Evolutionary conservation across 2,329 filamentous ascomycete species (phyloP), one percentile per base, ranked within the genome.

Genomic region (Sarocladium brachiariae): DNA sequence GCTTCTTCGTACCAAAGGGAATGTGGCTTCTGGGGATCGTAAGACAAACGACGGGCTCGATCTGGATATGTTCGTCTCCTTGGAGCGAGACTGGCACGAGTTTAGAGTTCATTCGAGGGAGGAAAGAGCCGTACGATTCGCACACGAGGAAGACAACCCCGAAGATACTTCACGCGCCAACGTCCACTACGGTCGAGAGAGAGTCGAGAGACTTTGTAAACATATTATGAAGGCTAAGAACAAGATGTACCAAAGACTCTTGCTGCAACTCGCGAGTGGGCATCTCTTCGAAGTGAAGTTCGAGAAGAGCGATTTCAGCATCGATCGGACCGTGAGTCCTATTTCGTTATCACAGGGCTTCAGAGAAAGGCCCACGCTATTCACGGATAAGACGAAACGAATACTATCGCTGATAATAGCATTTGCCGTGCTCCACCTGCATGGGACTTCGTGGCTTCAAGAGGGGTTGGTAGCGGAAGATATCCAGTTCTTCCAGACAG

Each of bases 381-480:
- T 52, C 16, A 52, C 43, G 33, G 50, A 52, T 18, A 49, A 49
- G 24, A 39, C 50, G 0, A 37, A 34, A 30, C 31, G 50, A 16
- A 49, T 49, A 13, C 45, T 52, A 3, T 24, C 24, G 11, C 18
- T 52, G 19, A 33, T 52, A n/a, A 9, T 52, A 11, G 31, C 43
- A 18, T 53, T 53, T 25, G 27, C 51, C 1, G 48, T 52, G 4
- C 43, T 54, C 10, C 50, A 56, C 43, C 18, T 57, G 0, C 34
- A 54, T 23, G 54, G 43, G 1, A 57, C 55, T 4, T 25, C 51
- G 3, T 57, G 54, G 54, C 43, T 57, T 6, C 50, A 50, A 38
- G 31, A 41, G 1, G 41, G 24, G 1, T 52, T 51, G 51, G 45
- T 34, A 10, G 52, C 55, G 1, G 11, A 33, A 2, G 33, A 35